Conservation (phyloP, 306 rosid genomes). For the Abrus pulchellus region DNA sequence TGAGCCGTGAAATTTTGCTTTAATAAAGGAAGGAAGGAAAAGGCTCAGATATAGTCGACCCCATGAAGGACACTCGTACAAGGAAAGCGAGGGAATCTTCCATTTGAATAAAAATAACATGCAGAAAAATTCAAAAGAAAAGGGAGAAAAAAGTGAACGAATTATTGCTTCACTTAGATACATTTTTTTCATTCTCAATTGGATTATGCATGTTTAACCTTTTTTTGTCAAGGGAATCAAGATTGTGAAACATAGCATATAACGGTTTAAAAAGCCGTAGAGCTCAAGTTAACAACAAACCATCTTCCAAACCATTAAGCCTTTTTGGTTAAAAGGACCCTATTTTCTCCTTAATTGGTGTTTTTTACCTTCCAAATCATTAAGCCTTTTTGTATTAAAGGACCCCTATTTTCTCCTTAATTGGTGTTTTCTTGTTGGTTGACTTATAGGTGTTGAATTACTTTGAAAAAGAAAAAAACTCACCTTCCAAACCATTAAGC, state of each 20-base stretch:
- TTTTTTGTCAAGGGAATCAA: constrained; percentile 39
- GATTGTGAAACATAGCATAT: constrained; percentile 32
- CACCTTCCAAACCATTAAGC: constrained; percentile 98
- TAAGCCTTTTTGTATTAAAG: constrained; percentile 30
- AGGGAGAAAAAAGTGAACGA: constrained; percentile 36
- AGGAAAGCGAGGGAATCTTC: constrained; percentile 61
- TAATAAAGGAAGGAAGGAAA: constrained; percentile 48
- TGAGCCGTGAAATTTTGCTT: constrained; percentile 48
- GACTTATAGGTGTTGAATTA: constrained; percentile 28
- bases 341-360: constrained; percentile 38
- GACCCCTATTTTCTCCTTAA: constrained; percentile 35
- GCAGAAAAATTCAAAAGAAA: constrained; percentile 48
- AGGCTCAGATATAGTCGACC: constrained; percentile 41
- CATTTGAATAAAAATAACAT: constrained; percentile 49
- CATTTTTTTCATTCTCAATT: constrained; percentile 31
- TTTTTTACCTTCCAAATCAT: constrained; percentile 5
- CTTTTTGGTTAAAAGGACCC: not conserved
- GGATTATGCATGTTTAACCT: constrained; percentile 31
- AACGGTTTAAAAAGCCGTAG: constrained; percentile 45
- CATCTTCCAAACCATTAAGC: constrained; percentile 34
- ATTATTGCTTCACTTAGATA: constrained; percentile 47
- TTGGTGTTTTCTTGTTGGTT: constrained; percentile 37
- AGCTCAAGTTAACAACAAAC: constrained; percentile 24
- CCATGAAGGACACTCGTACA: constrained; percentile 52
- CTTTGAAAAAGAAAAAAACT: constrained; percentile 31